Evolutionary conservation across 345 rosid genomes (phyloP).

Genomic region (Gossypium thurberi): DNA sequence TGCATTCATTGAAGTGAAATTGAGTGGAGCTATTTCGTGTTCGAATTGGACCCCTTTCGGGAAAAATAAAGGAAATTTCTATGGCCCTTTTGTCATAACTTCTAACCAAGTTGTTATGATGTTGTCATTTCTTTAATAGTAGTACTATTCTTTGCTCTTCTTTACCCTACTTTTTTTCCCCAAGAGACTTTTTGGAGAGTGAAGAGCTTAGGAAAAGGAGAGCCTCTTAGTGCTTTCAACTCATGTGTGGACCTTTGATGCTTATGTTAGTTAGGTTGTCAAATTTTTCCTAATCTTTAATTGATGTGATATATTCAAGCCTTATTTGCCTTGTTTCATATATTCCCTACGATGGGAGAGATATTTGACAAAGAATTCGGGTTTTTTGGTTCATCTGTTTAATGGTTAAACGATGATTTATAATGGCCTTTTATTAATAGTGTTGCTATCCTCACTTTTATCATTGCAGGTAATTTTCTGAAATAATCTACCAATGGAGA

Average conservation of each 20-base stretch:
- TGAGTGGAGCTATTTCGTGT: not conserved
- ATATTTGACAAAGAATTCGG: not conserved
- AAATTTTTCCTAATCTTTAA: not conserved
- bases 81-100: not conserved
- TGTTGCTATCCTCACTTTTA: not conserved
- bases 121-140: slow-evolving; percentile 12
- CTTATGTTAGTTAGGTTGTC: slow-evolving; percentile 10
- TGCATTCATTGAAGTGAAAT: slow-evolving; percentile 8
- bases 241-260: slow-evolving; percentile 15
- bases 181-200: not conserved
- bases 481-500: slow-evolving; percentile 28
- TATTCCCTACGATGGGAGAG: not conserved
- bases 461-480: slow-evolving; percentile 16
- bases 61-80: not conserved
- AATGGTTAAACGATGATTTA: not conserved
- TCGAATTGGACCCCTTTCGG: not conserved
- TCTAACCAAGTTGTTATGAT: slow-evolving; percentile 8
- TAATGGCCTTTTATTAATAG: not conserved
- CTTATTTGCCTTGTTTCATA: not conserved
- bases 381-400: not conserved
- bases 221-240: slow-evolving; percentile 9
- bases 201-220: slow-evolving; percentile 5
- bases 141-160: slow-evolving; percentile 3
- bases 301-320: slow-evolving; percentile 6
- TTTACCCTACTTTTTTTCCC: not conserved